These are phyloP conservation scores for Penicillium turbatum DNA, from an alignment of 495 filamentous ascomycete genomes.

Conservation along the genomic window DNA sequence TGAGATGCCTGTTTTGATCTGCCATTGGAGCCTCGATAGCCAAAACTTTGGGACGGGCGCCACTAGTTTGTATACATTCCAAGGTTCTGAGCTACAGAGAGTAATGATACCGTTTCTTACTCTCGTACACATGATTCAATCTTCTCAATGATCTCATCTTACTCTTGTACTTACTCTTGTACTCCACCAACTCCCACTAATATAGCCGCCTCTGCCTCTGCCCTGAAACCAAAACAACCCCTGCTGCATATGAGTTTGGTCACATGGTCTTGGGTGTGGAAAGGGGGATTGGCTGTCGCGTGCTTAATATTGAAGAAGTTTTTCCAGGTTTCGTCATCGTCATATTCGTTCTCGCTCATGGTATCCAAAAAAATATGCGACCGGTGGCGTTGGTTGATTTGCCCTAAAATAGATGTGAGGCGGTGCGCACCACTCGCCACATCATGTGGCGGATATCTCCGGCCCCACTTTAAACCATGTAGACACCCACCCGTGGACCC, in stretches of 20 bases:
- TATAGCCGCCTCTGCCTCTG: neutral
- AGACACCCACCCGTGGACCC: neutral
- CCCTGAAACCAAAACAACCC: constrained; percentile 8
- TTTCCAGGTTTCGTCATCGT: neutral
- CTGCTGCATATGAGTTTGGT: constrained; percentile 29
- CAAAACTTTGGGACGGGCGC: constrained; percentile 22
- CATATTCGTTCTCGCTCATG: neutral
- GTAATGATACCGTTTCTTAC: neutral
- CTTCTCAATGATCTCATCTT: constrained; percentile 20
- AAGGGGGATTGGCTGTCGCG: constrained; percentile 1
- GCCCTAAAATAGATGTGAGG: constrained; percentile 8
- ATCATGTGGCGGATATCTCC: constrained; percentile 10
- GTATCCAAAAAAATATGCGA: neutral
- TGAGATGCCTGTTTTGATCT: constrained; percentile 32
- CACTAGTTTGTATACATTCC: neutral
- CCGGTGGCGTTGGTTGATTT: neutral
- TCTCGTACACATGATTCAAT: neutral
- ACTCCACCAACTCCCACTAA: neutral
- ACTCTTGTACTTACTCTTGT: constrained; percentile 14
- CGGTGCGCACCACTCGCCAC: constrained; percentile 3
- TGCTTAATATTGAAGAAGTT: neutral
- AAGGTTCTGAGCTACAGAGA: neutral
- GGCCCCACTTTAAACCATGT: neutral
- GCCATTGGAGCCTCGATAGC: constrained; percentile 26
- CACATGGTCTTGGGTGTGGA: constrained; percentile 21